phyloP scores from a whole-genome alignment of 192 early-diverging fungal genomes.

The Anaeromyces robustus region DNA sequence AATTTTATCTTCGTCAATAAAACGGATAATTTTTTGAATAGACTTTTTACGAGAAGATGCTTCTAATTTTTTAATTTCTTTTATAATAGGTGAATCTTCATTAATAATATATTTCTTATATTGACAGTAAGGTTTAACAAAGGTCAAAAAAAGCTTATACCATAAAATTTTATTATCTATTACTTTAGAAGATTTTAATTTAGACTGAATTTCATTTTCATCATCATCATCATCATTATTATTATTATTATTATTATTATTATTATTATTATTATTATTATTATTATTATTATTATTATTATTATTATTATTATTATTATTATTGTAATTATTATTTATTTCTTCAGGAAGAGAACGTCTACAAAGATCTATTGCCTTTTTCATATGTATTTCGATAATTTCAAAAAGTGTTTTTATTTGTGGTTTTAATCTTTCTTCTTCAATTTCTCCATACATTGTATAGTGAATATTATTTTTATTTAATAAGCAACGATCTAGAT shows the following conservation, averaged over 20 bases:
- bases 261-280: too few species aligned
- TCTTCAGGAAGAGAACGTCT: too few species aligned
- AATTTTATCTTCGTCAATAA: neutral
- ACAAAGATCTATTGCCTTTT: neutral
- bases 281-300: too few species aligned
- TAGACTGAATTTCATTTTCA: too few species aligned
- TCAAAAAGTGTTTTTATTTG: neutral
- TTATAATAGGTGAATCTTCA: neutral
- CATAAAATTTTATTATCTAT: neutral
- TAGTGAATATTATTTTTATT: neutral
- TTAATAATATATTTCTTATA: neutral
- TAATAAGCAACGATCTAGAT: neutral
- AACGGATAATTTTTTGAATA: neutral
- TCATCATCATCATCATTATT: too few species aligned
- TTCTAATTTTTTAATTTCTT: neutral
- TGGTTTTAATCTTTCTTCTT: neutral
- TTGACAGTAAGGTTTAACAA: neutral
- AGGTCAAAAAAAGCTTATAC: neutral
- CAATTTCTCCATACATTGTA: neutral
- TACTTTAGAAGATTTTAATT: neutral
- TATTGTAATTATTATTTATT: too few species aligned
- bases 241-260: too few species aligned
- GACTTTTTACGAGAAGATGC: neutral
- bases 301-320: too few species aligned
- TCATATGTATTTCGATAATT: neutral